phyloP scores from a whole-genome alignment of 129 eudicot species.

The Smallanthus sonchifolius region DNA sequence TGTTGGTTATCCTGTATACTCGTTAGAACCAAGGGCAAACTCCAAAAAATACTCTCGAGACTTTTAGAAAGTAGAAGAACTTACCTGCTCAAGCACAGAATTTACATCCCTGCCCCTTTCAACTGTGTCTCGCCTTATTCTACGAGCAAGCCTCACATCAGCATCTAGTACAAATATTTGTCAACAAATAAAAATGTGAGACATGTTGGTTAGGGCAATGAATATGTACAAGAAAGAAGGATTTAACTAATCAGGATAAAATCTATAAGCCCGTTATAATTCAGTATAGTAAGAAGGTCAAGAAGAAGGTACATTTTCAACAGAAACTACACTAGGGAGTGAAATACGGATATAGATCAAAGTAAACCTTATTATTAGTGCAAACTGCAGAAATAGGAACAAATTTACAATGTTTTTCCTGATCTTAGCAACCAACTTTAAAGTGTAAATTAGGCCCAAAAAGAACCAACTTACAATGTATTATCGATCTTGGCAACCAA shows the following conservation, averaged over 20 bases:
- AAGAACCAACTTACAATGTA: neutral
- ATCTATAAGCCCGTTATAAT: neutral
- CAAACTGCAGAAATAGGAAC: neutral
- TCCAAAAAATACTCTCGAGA: neutral
- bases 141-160: constrained; percentile 97
- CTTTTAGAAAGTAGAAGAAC: constrained; percentile 11
- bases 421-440: neutral
- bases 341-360: neutral
- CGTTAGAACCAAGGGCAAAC: neutral
- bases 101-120: constrained; percentile 92
- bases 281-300: neutral
- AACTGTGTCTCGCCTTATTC: constrained; percentile 88
- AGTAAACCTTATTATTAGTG: neutral
- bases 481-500: neutral
- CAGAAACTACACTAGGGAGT: neutral
- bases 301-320: neutral
- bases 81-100: constrained; percentile 91
- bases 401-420: neutral
- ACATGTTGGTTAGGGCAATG: neutral
- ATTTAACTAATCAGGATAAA: neutral
- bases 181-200: neutral
- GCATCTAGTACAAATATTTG: constrained; percentile 53
- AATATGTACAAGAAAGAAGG: neutral
- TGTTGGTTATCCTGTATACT: too few relatives aligned
- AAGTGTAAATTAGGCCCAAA: neutral